These are phyloP conservation scores for Termitomyces sp. DNA, from an alignment of 768 basidiomycete genomes.

Conservation along the genomic window DNA sequence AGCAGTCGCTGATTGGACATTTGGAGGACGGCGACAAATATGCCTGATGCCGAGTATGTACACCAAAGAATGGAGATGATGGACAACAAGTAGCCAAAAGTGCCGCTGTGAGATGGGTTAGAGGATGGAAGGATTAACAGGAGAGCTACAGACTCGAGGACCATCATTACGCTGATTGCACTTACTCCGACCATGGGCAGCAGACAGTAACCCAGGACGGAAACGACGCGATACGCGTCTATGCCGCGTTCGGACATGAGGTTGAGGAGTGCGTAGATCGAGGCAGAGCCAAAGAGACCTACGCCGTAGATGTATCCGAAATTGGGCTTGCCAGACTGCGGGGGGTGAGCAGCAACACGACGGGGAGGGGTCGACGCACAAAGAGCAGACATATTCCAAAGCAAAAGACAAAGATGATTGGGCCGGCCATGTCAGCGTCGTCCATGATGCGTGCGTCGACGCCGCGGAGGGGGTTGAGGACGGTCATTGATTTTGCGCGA, in stretches of 20 bases:
- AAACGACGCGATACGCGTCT: conserved; percentile 91
- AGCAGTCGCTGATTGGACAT: conserved; percentile 95
- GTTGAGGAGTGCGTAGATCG: conserved; percentile 92
- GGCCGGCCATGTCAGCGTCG: conserved; percentile 96
- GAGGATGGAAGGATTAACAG: conserved; percentile 1
- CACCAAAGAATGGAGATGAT: conserved; percentile 89
- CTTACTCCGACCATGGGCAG: conserved; percentile 95
- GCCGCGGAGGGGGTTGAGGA: conserved; percentile 83
- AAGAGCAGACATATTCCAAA: conserved; percentile 91
- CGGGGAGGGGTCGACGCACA: conserved; percentile 39
- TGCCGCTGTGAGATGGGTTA: conserved; percentile 44
- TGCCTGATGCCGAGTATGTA: conserved; percentile 91
- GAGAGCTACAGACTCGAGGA: conserved; percentile 71
- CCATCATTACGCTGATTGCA: conserved; percentile 79
- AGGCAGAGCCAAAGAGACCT: conserved; percentile 87
- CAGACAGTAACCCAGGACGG: conserved; percentile 94
- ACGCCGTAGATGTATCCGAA: conserved; percentile 99
- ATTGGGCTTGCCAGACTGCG: conserved; percentile 94
- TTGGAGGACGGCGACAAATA: conserved; percentile 90
- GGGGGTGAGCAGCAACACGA: conserved; percentile 1
- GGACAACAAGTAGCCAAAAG: conserved; percentile 82
- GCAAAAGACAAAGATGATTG: conserved; percentile 90
- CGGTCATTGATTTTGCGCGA: conserved; percentile 87
- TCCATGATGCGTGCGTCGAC: conserved; percentile 97
- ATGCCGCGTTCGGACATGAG: conserved; percentile 95